These are phyloP conservation scores for Cladosporium cucumerinum DNA, from an alignment of 2,329 filamentous ascomycete species.

Conservation along the genomic window DNA sequence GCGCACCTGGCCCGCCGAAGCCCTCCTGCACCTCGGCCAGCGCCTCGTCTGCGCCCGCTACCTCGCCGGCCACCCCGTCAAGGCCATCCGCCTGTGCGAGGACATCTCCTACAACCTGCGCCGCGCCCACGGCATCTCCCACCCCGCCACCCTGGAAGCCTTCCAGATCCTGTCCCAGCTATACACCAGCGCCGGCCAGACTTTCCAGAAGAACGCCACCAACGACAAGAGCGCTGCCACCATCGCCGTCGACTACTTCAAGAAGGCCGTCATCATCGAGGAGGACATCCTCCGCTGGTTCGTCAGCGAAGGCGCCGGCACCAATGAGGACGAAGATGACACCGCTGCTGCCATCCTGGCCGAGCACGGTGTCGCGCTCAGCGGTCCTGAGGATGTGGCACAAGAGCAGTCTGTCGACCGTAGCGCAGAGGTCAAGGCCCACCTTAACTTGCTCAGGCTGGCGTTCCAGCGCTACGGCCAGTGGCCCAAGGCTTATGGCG, in stretches of 20 bases:
- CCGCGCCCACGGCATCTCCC: conserved; percentile 50
- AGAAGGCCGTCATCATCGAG: conserved; percentile 37
- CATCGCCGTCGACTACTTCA: conserved; percentile 39
- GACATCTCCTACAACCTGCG: conserved; percentile 56
- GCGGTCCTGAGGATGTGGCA: conserved; percentile 25
- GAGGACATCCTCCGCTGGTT: conserved; percentile 32
- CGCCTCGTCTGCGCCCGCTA: conserved; percentile 53
- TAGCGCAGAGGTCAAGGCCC: conserved; percentile 34
- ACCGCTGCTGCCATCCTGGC: conserved; percentile 37
- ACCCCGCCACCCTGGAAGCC: conserved; percentile 49
- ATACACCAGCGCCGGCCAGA: conserved; percentile 43
- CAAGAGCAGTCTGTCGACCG: conserved; percentile 28
- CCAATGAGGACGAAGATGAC: conserved; percentile 35
- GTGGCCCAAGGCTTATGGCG: conserved; percentile 48
- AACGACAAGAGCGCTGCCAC: conserved; percentile 35
- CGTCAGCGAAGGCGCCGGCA: conserved; percentile 26
- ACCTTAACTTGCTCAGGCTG: conserved; percentile 38
- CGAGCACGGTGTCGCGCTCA: conserved; percentile 34
- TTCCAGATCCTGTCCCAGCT: conserved; percentile 50
- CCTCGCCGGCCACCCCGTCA: conserved; percentile 45
- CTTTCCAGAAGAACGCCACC: conserved; percentile 37
- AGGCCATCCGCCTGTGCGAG: conserved; percentile 48
- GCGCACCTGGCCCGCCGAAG: conserved; percentile 43
- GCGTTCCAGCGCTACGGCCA: conserved; percentile 43
- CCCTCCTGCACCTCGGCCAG: conserved; percentile 52